Conservation (phyloP, 106 monocot species). For the Triglochin maritima region DNA sequence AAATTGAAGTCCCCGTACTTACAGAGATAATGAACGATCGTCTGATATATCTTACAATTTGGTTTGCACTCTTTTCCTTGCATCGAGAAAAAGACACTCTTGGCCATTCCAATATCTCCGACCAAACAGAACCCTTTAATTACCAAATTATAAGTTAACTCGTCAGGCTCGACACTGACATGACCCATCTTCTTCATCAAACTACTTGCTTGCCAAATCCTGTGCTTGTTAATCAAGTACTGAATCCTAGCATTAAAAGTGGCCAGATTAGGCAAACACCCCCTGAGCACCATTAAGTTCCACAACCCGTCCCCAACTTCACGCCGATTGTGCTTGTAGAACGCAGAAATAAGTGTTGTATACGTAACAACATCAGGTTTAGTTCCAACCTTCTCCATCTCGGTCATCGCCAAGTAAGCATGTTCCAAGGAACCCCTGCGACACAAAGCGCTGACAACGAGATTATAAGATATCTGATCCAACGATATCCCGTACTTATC, state of each 20-base stretch:
- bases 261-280: constrained; percentile 66
- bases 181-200: constrained; percentile 51
- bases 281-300: constrained; percentile 80
- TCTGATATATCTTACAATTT: constrained; percentile 77
- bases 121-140: constrained; percentile 85
- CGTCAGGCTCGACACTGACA: constrained; percentile 53
- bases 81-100: constrained; percentile 55
- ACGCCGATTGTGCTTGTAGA: constrained; percentile 52
- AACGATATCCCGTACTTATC: constrained; percentile 43
- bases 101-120: constrained; percentile 72
- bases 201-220: constrained; percentile 61
- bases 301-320: constrained; percentile 86
- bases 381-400: constrained; percentile 54
- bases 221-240: constrained; percentile 51
- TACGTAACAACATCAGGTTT: constrained; percentile 83
- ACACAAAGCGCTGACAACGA: constrained; percentile 54
- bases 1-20: constrained; percentile 57
- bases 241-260: constrained; percentile 91
- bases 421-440: constrained; percentile 37
- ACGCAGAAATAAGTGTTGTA: constrained; percentile 68
- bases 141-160: constrained; percentile 77
- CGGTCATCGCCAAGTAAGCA: constrained; percentile 59
- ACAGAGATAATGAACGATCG: constrained; percentile 91
- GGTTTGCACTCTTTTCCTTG: constrained; percentile 58
- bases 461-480: constrained; percentile 79